Evolutionary conservation across 78 protist species (phyloP), one percentile per base, ranked within the genome.

Genomic region (Dictyostelium intermedium): DNA sequence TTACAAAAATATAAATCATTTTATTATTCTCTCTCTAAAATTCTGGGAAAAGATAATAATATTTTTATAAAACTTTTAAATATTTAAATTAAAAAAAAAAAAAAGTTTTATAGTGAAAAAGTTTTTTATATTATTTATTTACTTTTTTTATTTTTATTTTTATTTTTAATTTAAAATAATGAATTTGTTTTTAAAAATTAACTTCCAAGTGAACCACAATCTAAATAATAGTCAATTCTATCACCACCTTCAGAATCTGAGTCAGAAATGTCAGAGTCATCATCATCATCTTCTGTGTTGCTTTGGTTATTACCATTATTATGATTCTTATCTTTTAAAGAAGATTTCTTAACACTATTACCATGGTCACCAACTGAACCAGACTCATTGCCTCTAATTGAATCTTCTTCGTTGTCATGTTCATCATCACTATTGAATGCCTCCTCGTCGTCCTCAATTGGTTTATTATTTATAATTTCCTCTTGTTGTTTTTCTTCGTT

Each of bases 161-260:
- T 45, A 45, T 45, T 45, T 45, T 45, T 45, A 45, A 45, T 45
- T 45, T 9, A 45, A 1, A 45, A 45, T 1, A 45, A 9, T 45
- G 2, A 45, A 9, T 8, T 56, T 20, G 2, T 20, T 56, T 56
- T 56, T 56, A 60, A 60, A 60, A 60, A 16, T 87, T 87, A 87
- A 63, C 85, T 78, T 2, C 93, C 93, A 61, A 87, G 80, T 61
- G 93, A 87, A 41, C 93, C 93, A 82, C 87, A 82, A 34, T 79
- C 85, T 20, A 79, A 27, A 79, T 61, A 87, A 43, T 87, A 87
- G 66, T 79, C 93, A 37, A 87, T 82, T 45, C 91, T 45, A 27
- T 85, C 83, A 11, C 37, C 43, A 66, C 82, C 23, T 1, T 87
- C 93, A 43, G 85, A 61, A 34, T 87, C 93, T 10, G 84, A 76